Conservation (phyloP, 306 rosid genomes). For the Aeschynomene evenia region DNA sequence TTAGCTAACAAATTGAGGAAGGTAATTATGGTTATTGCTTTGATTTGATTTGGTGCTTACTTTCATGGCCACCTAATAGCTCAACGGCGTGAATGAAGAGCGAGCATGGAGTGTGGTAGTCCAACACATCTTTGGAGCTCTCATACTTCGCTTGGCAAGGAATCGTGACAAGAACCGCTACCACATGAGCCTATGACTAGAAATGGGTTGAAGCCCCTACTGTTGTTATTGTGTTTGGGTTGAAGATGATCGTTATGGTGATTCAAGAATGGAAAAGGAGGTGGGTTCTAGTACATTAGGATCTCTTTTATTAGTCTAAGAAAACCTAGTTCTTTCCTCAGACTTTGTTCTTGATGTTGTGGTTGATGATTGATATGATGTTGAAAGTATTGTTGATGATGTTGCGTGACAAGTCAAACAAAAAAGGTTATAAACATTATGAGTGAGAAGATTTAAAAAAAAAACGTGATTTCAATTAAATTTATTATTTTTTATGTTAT, state of each 20-base stretch:
- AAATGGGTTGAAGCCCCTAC: constrained; percentile 31
- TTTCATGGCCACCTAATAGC: constrained; percentile 98
- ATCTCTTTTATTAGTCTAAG: constrained; percentile 90
- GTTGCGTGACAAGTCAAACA: no score
- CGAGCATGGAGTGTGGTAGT: constrained; percentile 95
- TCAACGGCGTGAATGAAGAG: constrained; percentile 96
- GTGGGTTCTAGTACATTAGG: constrained; percentile 80
- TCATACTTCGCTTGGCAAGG: constrained; percentile 88
- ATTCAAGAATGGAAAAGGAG: constrained; percentile 62
- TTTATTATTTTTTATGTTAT: no score
- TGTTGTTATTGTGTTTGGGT: constrained; percentile 23
- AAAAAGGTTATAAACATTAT: no score
- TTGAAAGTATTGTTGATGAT: constrained; percentile 34
- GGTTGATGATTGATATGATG: constrained; percentile 39
- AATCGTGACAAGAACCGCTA: constrained; percentile 82
- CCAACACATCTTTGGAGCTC: constrained; percentile 99
- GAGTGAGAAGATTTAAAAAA: no score
- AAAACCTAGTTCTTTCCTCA: constrained; percentile 66
- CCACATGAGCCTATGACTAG: constrained; percentile 62
- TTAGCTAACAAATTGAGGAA: no score
- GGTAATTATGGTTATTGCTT: no score
- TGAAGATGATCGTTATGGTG: constrained; percentile 32
- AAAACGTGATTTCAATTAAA: no score
- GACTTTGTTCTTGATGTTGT: constrained; percentile 39
- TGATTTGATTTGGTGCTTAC: constrained; percentile 43